These are phyloP conservation scores for Colletotrichum cordylinicola DNA, from an alignment of 2,329 filamentous ascomycete species.

Conservation along the genomic window DNA sequence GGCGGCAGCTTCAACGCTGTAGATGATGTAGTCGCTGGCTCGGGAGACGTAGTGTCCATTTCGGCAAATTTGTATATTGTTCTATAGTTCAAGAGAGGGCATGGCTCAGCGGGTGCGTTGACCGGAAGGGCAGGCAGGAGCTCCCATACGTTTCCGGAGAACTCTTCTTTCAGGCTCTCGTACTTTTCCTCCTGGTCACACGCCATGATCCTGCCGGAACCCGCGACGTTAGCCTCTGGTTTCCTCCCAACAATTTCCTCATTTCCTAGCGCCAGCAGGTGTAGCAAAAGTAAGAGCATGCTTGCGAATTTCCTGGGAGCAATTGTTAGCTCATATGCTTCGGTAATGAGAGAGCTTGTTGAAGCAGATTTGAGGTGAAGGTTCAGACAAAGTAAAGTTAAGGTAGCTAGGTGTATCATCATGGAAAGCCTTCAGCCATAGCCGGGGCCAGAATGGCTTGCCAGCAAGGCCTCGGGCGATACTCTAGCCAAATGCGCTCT, in stretches of 20 bases:
- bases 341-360: slow-evolving; percentile 7
- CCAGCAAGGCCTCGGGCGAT: slow-evolving; percentile 70
- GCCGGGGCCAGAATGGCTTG: slow-evolving; percentile 78
- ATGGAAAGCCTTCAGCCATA: slow-evolving; percentile 74
- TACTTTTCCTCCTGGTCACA: slow-evolving; percentile 93
- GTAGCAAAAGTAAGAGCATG: slow-evolving; percentile 25
- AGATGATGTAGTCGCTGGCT: slow-evolving; percentile 97
- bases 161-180: slow-evolving; percentile 81
- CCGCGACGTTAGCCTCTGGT: not conserved
- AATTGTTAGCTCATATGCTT: slow-evolving; percentile 23
- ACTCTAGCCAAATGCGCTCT: slow-evolving; percentile 99
- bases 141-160: slow-evolving; percentile 79
- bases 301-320: slow-evolving; percentile 29
- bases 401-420: slow-evolving; percentile 99
- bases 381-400: slow-evolving; percentile 82
- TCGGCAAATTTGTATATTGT: slow-evolving; percentile 83
- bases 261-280: not conserved
- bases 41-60: slow-evolving; percentile 97
- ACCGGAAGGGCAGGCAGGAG: slow-evolving; percentile 1
- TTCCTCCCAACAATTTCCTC: not conserved
- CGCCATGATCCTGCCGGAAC: slow-evolving; percentile 76
- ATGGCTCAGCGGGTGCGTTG: slow-evolving; percentile 13
- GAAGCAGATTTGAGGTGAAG: slow-evolving; percentile 25
- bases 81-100: slow-evolving; percentile 47
- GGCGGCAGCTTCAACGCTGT: slow-evolving; percentile 93